Evolutionary conservation across 257 asterid genomes (phyloP), one percentile per base, ranked within the genome.

Genomic region (Prunella vulgaris): DNA sequence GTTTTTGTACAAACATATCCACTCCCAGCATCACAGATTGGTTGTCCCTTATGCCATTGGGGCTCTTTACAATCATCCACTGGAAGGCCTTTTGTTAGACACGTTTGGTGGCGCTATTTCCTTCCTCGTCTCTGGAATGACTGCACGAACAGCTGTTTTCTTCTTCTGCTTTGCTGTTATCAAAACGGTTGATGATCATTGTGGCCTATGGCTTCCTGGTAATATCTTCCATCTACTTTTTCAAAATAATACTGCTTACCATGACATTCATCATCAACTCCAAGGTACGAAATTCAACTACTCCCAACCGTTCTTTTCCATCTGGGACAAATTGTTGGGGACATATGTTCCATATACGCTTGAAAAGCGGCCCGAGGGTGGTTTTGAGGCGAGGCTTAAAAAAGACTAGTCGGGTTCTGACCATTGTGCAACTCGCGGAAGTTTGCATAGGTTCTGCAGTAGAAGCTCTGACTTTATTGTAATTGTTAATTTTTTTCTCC

Each of bases 141-240:
- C 97, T 5, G 90, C 97, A 30, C 82, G 95, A 2, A 85, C 96
- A 57, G 88, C 92, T 35, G 90, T 87, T 48, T 77, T 81, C 75
- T 92, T 92, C 92, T 89, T 87, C 86, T 92, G 95, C 72, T 89
- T 92, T 10, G 95, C 97, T 7, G 86, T 85, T 1, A 66, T 89
- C 74, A 92, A 92, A 83, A 89, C 95, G 0, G 90, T 92, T 18
- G 97, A 92, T 53, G 96, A 92, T 72, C 97, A 92, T 44, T 92
- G 95, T 76, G 97, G 97, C 72, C 93, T 92, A 12, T 87, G 93
- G 92, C 83, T 92, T 54, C 96, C 96, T 0, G 89, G 96, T 4
- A 92, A 92, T 35, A 77, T 92, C 71, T 92, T 92, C 85, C 97
- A 92, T 72, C 66, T 83, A 13, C 70, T 82, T 60, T 92, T 92